Evolutionary conservation across 805 yeast species (phyloP), one percentile per base, ranked within the genome.

Genomic region (Cyberlindnera misumaiensis): DNA sequence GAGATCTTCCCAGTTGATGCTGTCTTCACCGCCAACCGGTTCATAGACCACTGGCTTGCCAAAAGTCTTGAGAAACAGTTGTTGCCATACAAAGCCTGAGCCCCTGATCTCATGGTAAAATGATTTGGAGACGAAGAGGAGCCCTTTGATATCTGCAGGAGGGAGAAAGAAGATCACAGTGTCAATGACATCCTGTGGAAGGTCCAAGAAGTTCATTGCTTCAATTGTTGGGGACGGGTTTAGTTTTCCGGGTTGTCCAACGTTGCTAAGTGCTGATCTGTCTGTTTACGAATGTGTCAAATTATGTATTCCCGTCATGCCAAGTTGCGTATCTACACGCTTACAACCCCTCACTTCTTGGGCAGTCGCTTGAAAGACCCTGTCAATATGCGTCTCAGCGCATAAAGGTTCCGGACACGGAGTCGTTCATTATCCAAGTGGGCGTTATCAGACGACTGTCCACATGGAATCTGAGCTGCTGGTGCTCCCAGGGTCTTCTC

Each of bases 401-500:
- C 85, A 52, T 80, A 77, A 52, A 89, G 68, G 54, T 90, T 90
- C 28, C 79, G 66, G 17, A 90, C 75, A 40, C 97, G 66, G 34
- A 90, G 59, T 45, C 93, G 73, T 61, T 90, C 98, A 55, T 93
- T 83, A 53, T 81, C 78, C 51, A 90, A 71, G 65, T 90, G 98
- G 1, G 97, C 97, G 53, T 87, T 86, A 58, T 93, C 97, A 31
- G 93, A 77, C 2, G 90, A 75, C 63, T 90, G 98, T 0, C 97
- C 98, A 55, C 97, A 87, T 3, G 98, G 97, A 26, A 93, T 75
- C 59, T 93, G 97, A 1, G 90, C 94, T 2, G 96, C 97, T 18
- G 86, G 85, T 3, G 97, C 96, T 37, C 70, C 60, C 48, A 90
- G 84, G 11, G 73, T 66, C 58, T 84, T 84, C 52, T 90, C 98